Percentiles rank a stretch among this genome's conserved stretches.
phyloP scores from a whole-genome alignment of 345 rosid species.

The Erucastrum elatum region DNA sequence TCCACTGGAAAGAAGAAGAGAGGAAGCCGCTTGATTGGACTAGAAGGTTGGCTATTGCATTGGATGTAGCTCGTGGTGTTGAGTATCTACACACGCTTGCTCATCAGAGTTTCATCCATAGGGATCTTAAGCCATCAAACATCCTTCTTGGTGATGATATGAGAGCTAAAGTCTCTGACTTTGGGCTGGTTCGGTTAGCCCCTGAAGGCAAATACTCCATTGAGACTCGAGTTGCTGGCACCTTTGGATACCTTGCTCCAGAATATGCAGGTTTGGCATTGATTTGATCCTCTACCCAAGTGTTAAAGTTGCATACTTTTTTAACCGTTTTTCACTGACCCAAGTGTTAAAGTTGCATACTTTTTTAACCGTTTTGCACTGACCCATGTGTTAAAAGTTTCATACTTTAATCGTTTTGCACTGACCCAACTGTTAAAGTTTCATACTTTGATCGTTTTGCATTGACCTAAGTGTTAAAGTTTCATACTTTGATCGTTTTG shows the following conservation, averaged over 20 bases:
- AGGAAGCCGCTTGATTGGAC: constrained; percentile 57
- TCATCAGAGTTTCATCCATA: constrained; percentile 61
- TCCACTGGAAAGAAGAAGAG: constrained; percentile 53
- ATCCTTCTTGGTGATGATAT: constrained; percentile 63
- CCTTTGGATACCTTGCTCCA: constrained; percentile 63
- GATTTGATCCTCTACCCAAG: neutral
- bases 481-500: constrained; percentile 2
- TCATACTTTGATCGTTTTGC: neutral
- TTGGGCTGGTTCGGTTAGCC: constrained; percentile 62
- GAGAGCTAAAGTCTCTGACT: constrained; percentile 66
- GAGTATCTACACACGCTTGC: constrained; percentile 65
- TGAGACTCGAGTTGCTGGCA: constrained; percentile 59
- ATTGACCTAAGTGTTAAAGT: neutral
- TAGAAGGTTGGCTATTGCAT: constrained; percentile 54
- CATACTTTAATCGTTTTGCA: constrained; percentile 4
- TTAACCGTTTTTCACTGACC: neutral
- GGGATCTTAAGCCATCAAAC: constrained; percentile 65
- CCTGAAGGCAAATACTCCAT: constrained; percentile 55
- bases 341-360: neutral
- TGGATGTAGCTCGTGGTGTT: constrained; percentile 62
- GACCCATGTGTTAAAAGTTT: constrained; percentile 1
- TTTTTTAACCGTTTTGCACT: neutral
- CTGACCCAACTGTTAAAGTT: neutral
- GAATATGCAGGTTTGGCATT: constrained; percentile 54
- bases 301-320: neutral